Conservation (phyloP, 2,329 filamentous ascomycete genomes). For the Aaosphaeria arxii region DNA sequence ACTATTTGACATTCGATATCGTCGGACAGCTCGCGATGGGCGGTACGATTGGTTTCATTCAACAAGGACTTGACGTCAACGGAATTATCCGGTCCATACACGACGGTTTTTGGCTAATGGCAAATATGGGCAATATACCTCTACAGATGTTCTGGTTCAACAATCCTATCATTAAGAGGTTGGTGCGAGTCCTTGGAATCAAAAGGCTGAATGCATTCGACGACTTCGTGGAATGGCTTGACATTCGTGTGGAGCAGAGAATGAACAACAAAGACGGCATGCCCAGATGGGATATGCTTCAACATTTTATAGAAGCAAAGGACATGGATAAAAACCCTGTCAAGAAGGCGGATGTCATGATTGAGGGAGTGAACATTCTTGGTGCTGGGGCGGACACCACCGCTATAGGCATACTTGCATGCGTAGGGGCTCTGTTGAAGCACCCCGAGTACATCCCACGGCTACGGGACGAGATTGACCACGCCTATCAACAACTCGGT, state of each 20-base stretch:
- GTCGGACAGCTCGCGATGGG: background rate
- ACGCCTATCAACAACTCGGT: background rate
- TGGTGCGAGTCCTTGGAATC: background rate
- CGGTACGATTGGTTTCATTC: background rate
- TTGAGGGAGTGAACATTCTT: background rate
- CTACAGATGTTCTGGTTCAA: background rate
- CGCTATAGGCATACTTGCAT: background rate
- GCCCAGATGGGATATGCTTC: background rate
- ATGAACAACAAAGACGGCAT: background rate
- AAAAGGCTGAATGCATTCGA: background rate
- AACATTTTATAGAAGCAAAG: background rate
- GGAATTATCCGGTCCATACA: background rate
- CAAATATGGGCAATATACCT: background rate
- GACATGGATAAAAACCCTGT: background rate
- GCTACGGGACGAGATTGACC: background rate
- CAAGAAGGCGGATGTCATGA: background rate
- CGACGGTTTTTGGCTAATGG: background rate
- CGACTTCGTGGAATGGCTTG: background rate
- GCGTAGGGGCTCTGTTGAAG: background rate
- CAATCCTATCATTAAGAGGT: background rate
- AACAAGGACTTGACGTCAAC: background rate
- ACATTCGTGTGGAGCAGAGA: background rate
- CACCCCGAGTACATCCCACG: background rate
- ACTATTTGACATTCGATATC: background rate
- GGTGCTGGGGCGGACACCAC: background rate